Base-by-base conservation (phyloP, 2,329 filamentous ascomycete genomes). In the Diplodia sapinea region DNA sequence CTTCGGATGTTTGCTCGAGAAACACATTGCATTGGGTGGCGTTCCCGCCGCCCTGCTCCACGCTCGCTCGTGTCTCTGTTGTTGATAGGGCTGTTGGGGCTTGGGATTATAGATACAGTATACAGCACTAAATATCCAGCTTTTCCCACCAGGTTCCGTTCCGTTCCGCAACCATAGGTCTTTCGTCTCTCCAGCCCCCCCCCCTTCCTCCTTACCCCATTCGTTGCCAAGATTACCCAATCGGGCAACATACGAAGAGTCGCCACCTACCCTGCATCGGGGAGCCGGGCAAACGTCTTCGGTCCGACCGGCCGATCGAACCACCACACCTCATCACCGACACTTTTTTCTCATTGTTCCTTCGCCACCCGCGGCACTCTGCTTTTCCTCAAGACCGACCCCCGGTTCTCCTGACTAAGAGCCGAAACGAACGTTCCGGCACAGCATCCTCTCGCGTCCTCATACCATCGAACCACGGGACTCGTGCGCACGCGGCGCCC, bases 261-360 rank as follows among this genome's bases (percentile, higher is more conserved):
- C 55, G 36, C 43, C 29, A 20, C 36, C 55, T 43, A 6, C 31
- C 36, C 40, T 43, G 36, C 15, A 43, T 38, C 56, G 56, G 40
- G 9, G 20, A 26, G 33, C 8, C 55, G 36, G 55, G 13, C 40
- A 49, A 33, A 2, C 23, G 40, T n/a, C 23, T 11, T 49, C 56
- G 56, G 56, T 61, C 56, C 56, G 56, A 50, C 56, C 38, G 29
- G 13, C 38, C 38, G 38, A 47, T 61, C 56, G 55, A 61, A 61
- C 33, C 56, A 26, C 23, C 23, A 61, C 56, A 31, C 12, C 56
- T 47, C 36, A 15, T 6, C 13, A 7, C 36, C 33, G 13, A 31
- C 56, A 31, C 29, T 26, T 26, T 15, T 11, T n/a, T 31, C 26
- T 13, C 29, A 3, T n/a, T 23, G 23, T 23, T 33, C 31, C 31